Conservation (phyloP, 2,329 filamentous ascomycete genomes). For the Thyridium curvatum region DNA sequence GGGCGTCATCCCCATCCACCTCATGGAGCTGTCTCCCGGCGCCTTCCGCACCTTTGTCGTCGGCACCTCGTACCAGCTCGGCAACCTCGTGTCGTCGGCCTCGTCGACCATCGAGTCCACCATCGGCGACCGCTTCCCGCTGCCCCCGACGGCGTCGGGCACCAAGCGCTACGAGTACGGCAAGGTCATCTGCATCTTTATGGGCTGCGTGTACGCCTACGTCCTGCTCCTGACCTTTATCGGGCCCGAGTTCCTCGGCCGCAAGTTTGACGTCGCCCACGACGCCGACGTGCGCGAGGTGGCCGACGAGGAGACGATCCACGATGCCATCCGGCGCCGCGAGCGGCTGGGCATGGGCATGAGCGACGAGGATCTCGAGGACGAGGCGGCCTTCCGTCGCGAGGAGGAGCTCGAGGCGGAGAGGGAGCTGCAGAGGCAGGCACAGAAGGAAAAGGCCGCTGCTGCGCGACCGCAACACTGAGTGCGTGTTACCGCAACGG, state of each 20-base stretch:
- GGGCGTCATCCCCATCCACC: constrained; percentile 65
- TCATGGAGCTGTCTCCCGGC: constrained; percentile 66
- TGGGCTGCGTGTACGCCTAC: constrained; percentile 71
- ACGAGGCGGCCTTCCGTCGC: constrained; percentile 6
- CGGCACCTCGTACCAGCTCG: constrained; percentile 67
- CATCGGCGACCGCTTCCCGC: constrained; percentile 68
- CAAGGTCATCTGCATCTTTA: constrained; percentile 84
- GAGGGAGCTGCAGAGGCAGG: too few relatives aligned
- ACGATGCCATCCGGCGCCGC: constrained; percentile 11
- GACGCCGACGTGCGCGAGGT: constrained; percentile 42
- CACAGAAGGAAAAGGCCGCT: too few relatives aligned
- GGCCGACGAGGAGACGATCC: constrained; percentile 30
- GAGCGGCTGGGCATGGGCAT: constrained; percentile 13
- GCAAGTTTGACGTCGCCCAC: constrained; percentile 43
- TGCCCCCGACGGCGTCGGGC: constrained; percentile 44
- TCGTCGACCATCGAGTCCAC: constrained; percentile 59
- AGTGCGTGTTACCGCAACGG: too few relatives aligned
- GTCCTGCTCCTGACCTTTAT: constrained; percentile 56
- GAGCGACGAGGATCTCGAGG: constrained; percentile 12
- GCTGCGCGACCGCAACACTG: too few relatives aligned
- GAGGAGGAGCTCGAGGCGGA: constrained; percentile 4
- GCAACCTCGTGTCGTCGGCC: constrained; percentile 68
- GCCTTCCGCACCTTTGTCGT: constrained; percentile 67
- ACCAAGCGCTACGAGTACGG: constrained; percentile 64
- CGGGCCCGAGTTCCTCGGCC: constrained; percentile 49